Base-by-base conservation (phyloP, 2,329 filamentous ascomycete species). In the Lachnellula cervina region DNA sequence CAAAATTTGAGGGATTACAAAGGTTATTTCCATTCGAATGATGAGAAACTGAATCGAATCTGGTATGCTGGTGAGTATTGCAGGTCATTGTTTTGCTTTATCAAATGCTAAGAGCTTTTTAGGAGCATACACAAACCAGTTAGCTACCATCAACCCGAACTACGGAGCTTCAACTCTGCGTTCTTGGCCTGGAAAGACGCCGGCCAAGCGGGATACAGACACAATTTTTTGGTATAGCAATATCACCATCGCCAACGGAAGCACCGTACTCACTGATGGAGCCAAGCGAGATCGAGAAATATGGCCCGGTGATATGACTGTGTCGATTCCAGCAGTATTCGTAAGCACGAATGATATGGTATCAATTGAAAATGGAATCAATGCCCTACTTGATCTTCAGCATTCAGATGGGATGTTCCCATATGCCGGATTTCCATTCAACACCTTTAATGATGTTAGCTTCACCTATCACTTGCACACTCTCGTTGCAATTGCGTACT, bases 301-400 rank as follows among this genome's bases (percentile, higher is more conserved):
- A 1, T 86, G 81, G 80, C 79, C 82, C 9, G 82, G 82, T 1
- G 82, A 86, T 62, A 82, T 85, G 76, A 76, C 76, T 4, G 80
- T 83, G 56, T 77, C 79, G 4, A 73, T 80, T 7, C 62, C 77
- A 76, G 62, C 77, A 73, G 75, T 82, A 14, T 76, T 78, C 13
- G 77, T 82, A 3, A 77, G 79, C 5, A 74, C 80, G 5, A 75
- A 77, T 14, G 76, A 81, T 4, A 78, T 77, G 5, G 51, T 47
- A 7, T 76, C 73, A 19, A 70, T 80, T 16, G 70, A 73, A 16
- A 80, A 80, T 52, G 77, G 76, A 0, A 60, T 83, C 2, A 73
- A 76, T 52, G 72, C 72, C 0, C 72, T 80, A 54, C 78, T 80
- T 49, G 70, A 70, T 1, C 56, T 60, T 21, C 60, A 65, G 53